Percentiles rank a stretch among this genome's conserved stretches.
Evolutionary conservation across 192 early-diverging fungal species (phyloP).

Genomic region (Glomus cerebriforme): DNA sequence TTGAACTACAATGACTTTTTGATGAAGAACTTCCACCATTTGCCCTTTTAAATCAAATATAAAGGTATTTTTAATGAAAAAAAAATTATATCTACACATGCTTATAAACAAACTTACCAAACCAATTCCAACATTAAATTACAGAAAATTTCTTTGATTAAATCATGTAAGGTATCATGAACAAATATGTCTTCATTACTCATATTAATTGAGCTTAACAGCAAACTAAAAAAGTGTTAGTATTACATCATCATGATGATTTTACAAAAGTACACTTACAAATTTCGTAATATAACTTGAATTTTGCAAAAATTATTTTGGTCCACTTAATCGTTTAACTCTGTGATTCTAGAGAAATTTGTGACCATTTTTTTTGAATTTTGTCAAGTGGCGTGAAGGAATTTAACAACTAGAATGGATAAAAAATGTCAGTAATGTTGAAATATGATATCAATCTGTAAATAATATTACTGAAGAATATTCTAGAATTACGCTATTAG

Average conservation of each 20-base stretch:
- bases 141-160: conserved; percentile 15
- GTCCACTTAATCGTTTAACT: not conserved
- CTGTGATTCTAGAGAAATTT: not conserved
- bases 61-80: not conserved
- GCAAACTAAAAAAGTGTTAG: not conserved
- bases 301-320: not conserved
- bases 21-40: no score
- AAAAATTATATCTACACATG: not conserved
- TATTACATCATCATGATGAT: no score
- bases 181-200: not conserved
- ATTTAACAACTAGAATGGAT: conserved; percentile 5
- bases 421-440: not conserved
- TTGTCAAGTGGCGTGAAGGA: not conserved
- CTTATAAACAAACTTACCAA: not conserved
- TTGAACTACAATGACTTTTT: no score
- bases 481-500: not conserved
- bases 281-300: not conserved
- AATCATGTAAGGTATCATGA: not conserved
- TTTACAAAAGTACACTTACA: not conserved
- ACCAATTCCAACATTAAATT: conserved; percentile 5
- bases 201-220: no score
- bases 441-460: not conserved
- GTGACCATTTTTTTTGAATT: not conserved
- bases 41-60: not conserved
- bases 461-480: not conserved